A percentile compares a stretch with the other conserved stretches of the same genome.
phyloP scores from a whole-genome alignment of 768 basidiomycete genomes.

The Agaricus sinodeliciosus region DNA sequence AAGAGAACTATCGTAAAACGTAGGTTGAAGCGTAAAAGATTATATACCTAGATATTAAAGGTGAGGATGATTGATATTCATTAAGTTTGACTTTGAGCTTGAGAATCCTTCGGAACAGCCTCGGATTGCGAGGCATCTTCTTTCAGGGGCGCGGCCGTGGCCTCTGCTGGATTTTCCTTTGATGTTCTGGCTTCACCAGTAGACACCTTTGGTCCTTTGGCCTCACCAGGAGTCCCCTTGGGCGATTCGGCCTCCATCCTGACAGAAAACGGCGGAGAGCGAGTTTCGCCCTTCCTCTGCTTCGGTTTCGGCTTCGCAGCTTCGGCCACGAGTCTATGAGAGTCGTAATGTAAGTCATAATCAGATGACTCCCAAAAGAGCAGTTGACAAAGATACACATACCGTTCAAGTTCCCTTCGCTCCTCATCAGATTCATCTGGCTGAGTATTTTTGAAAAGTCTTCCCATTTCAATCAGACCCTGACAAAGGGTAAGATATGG shows the following conservation, averaged over 20 bases:
- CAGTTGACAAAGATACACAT: slow-evolving; percentile 17
- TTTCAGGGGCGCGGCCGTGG: neutral
- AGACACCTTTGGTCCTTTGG: neutral
- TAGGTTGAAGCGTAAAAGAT: too few relatives aligned
- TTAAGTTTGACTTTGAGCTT: neutral
- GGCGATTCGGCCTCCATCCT: neutral
- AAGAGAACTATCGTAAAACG: too few relatives aligned
- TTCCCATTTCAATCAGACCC: slow-evolving; percentile 86
- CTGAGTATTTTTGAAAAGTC: slow-evolving; percentile 76
- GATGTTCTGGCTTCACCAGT: neutral
- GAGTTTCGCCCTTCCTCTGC: slow-evolving; percentile 22
- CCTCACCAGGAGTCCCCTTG: neutral
- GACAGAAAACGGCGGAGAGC: neutral
- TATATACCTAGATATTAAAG: too few relatives aligned
- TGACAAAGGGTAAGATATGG: slow-evolving; percentile 20
- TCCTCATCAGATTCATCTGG: slow-evolving; percentile 94
- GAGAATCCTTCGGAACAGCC: too few relatives aligned
- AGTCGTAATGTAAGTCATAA: neutral
- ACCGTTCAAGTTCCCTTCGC: slow-evolving; percentile 91
- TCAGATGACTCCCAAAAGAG: neutral
- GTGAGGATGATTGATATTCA: neutral
- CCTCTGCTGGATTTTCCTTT: neutral
- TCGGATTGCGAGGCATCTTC: neutral
- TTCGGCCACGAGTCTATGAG: slow-evolving; percentile 76
- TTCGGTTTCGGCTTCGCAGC: slow-evolving; percentile 71